A percentile compares a stretch with the other conserved stretches of the same genome.
These are phyloP conservation scores for Histomonas meleagridis DNA, from an alignment of 208 protist genomes.

Conservation along the genomic window DNA sequence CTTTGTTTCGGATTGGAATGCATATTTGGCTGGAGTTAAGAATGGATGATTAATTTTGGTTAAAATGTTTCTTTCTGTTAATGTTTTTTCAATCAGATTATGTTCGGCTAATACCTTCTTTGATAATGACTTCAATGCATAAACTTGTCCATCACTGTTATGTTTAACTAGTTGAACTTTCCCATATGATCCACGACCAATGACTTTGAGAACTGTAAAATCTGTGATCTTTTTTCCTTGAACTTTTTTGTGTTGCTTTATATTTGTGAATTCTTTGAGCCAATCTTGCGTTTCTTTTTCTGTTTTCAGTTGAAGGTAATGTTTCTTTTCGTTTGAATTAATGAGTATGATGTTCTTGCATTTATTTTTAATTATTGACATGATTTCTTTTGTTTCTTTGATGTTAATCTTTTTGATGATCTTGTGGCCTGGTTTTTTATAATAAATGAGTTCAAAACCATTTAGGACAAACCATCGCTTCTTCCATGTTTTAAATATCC, in stretches of 20 bases:
- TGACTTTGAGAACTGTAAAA: slow-evolving; percentile 1
- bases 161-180: slow-evolving; percentile 25
- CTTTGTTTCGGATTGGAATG: slow-evolving; percentile 45
- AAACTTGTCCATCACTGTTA: background rate
- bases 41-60: slow-evolving; percentile 42
- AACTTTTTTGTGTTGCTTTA: too few species aligned
- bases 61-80: slow-evolving; percentile 38
- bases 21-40: slow-evolving; percentile 42
- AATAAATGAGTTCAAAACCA: background rate
- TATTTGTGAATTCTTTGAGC: background rate
- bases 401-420: background rate
- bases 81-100: background rate
- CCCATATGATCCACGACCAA: slow-evolving; percentile 13
- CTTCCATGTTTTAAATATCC: background rate
- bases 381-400: background rate
- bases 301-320: background rate
- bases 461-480: background rate
- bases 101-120: background rate
- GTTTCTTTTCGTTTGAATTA: background rate
- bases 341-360: background rate
- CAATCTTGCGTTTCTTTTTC: background rate
- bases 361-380: background rate
- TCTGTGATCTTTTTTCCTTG: too few species aligned
- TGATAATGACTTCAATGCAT: slow-evolving; percentile 18
- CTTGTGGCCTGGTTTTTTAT: background rate